Evolutionary conservation across 2,329 filamentous ascomycete genomes (phyloP).

Genomic region (Calonectria crousiana): DNA sequence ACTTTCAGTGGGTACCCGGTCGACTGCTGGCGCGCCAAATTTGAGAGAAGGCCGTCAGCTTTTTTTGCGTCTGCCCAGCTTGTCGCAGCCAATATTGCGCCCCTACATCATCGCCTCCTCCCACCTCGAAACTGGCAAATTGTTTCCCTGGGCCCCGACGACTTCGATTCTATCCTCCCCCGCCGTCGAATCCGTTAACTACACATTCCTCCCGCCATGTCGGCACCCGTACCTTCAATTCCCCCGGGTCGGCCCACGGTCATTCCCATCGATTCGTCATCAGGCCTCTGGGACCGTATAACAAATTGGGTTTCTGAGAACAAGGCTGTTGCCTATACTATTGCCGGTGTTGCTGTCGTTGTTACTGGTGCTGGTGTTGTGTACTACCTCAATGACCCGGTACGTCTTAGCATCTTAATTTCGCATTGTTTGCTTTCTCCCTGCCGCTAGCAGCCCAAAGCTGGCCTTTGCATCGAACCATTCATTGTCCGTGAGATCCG

Average conservation of each 20-base stretch:
- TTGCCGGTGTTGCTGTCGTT: constrained; percentile 93
- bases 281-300: constrained; percentile 89
- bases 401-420: constrained; percentile 49
- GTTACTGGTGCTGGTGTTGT: constrained; percentile 91
- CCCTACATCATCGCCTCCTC: constrained; percentile 50
- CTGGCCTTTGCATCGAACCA: constrained; percentile 35
- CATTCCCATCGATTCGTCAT: constrained; percentile 67
- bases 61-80: constrained; percentile 51
- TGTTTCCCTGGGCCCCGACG: constrained; percentile 42
- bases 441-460: constrained; percentile 10
- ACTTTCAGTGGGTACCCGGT: constrained; percentile 44
- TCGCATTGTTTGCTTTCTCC: constrained; percentile 19
- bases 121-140: constrained; percentile 25
- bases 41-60: constrained; percentile 46
- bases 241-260: constrained; percentile 59
- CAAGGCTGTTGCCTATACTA: constrained; percentile 95
- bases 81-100: constrained; percentile 48
- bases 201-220: constrained; percentile 51
- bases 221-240: constrained; percentile 62
- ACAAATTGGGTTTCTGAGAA: constrained; percentile 95
- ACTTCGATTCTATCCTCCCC: constrained; percentile 42
- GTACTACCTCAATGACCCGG: constrained; percentile 82
- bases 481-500: constrained; percentile 19
- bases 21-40: constrained; percentile 45
- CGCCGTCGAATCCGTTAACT: constrained; percentile 39